Base-by-base conservation (phyloP, 2,329 filamentous ascomycete species). In the Scedosporium boydii region DNA sequence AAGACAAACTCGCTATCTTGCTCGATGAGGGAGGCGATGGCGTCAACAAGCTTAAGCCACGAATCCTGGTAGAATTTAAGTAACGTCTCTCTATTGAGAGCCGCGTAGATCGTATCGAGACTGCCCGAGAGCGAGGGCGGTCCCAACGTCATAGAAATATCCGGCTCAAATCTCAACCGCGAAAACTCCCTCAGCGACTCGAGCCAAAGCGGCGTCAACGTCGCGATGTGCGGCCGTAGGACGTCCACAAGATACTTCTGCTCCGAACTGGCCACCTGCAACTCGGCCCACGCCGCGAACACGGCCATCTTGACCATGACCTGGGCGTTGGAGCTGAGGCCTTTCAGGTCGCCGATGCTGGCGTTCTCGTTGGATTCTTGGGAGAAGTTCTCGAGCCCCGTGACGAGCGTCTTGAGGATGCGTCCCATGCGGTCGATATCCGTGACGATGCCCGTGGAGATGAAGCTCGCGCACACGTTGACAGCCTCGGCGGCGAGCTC, bases 281-380 rank as follows among this genome's bases (percentile, higher is more conserved):
- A 81, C 71, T 97, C 91, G 3, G 95, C 96, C 95, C 95, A 99
- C 1, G 93, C 95, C 1, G 93, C 95, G 73, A 96, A 96, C 1
- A 99, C 89, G 0, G 95, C 89, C 85, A 98, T 95, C 74, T 96
- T 96, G 62, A 99, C 91, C 95, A 99, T 99, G 58, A 97, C 91
- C 70, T 96, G 90, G 0, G 95, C 93, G 72, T 99, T 99, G 1
- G 93, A 92, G 71, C 93, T 97, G 18, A 99, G 84, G 0, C 91
- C 91, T 74, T 91, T 91, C 5, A 99, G 80, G 67, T 99, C 96
- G 16, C 95, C 95, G 70, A 99, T 98, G 23, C 91, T 86, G 0
- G 90, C 91, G 61, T 55, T 44, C 9, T 41, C 61, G 68, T 96
- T 90, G 1, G 84, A 81, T 65, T 96, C 90, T 56, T 83, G 86